phyloP scores from a whole-genome alignment of 1,139 yeast genomes.

The Meyerozyma guilliermondii region DNA sequence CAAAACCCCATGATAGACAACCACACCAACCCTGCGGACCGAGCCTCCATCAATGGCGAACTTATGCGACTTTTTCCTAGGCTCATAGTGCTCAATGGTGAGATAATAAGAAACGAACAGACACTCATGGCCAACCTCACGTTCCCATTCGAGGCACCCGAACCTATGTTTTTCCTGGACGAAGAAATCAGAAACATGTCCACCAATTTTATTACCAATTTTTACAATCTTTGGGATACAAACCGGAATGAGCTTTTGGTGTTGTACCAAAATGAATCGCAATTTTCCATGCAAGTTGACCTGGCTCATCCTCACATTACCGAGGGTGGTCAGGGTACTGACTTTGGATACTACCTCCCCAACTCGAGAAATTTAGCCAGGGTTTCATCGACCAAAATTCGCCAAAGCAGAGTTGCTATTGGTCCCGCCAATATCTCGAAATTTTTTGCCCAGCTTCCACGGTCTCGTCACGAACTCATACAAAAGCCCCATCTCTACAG shows the following conservation, averaged over 20 bases:
- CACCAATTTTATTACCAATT: constrained; percentile 71
- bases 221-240: constrained; percentile 74
- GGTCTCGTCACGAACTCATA: constrained; percentile 64
- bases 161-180: constrained; percentile 70
- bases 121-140: constrained; percentile 48
- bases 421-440: constrained; percentile 69
- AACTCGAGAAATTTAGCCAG: constrained; percentile 73
- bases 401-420: constrained; percentile 52
- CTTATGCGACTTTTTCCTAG: constrained; percentile 72
- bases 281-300: constrained; percentile 68
- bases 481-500: constrained; percentile 63
- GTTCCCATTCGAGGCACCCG: constrained; percentile 48
- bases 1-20: constrained; percentile 69
- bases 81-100: constrained; percentile 74
- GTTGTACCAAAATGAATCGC: constrained; percentile 78
- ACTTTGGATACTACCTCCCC: constrained; percentile 63
- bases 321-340: constrained; percentile 21
- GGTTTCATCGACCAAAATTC: constrained; percentile 56
- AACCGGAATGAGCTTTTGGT: constrained; percentile 66
- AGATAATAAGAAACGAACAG: constrained; percentile 66
- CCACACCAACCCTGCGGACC: constrained; percentile 22
- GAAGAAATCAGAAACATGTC: constrained; percentile 66
- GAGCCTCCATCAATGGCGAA: constrained; percentile 53
- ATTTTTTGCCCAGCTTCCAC: constrained; percentile 64
- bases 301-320: constrained; percentile 46